These are phyloP conservation scores for Ceratopteris richardii DNA, from an alignment of 75 land plant genomes.

Conservation along the genomic window DNA sequence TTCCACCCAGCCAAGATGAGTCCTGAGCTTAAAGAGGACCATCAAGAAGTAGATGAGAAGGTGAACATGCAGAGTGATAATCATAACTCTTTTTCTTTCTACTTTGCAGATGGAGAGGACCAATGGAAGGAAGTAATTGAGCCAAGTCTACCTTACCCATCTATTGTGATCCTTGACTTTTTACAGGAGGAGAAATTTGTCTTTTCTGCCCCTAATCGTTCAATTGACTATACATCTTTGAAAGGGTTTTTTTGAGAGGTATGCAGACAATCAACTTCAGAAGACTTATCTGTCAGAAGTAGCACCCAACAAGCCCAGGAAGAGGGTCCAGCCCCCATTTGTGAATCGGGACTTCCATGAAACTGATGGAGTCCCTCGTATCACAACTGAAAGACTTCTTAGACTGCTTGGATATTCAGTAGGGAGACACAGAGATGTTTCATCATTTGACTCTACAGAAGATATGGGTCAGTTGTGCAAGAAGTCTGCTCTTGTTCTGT, in stretches of 20 bases:
- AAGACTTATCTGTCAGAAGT: constrained; percentile 43
- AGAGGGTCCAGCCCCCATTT: constrained; percentile 47
- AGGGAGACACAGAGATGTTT: no score
- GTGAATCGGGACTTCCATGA: constrained; percentile 71
- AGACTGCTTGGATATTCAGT: background rate
- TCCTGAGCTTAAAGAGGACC: no score
- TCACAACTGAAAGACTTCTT: constrained; percentile 20
- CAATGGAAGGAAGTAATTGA: constrained; percentile 35
- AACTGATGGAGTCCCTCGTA: constrained; percentile 43
- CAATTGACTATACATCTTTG: constrained; percentile 30
- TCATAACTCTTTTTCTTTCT: constrained; percentile 37
- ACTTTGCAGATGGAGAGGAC: constrained; percentile 59
- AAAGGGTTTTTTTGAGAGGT: constrained; percentile 34
- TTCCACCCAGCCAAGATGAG: no score
- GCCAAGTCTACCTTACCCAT: constrained; percentile 26
- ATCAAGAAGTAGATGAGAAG: background rate
- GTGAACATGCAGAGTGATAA: background rate
- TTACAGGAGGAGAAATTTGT: constrained; percentile 39
- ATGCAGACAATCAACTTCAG: constrained; percentile 36
- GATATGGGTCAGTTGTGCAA: constrained; percentile 13
- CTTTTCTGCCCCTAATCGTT: constrained; percentile 22
- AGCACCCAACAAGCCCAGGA: constrained; percentile 20
- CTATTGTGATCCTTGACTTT: constrained; percentile 57
- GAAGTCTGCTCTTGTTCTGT: constrained; percentile 59
- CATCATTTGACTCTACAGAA: background rate